Evolutionary conservation across 2,329 filamentous ascomycete genomes (phyloP), one percentile per base, ranked within the genome.

Genomic region (Neoscytalidium dimidiatum): DNA sequence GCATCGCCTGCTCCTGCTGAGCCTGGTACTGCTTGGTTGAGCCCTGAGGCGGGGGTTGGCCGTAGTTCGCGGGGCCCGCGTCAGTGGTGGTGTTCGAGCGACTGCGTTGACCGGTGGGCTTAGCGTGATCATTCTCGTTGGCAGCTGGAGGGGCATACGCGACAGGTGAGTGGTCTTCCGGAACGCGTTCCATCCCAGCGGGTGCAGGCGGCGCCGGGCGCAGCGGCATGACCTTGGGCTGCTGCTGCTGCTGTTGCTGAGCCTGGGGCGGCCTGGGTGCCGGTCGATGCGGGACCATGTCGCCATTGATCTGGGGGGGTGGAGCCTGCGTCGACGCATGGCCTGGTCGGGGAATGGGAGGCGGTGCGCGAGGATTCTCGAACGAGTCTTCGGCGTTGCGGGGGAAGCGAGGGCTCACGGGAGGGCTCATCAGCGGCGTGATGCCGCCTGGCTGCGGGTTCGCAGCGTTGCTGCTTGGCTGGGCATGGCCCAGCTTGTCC

Each of bases 401-500:
- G 63, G 93, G 94, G 81, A 96, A 96, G 75, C 92, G 88, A 67
- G 92, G 92, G 79, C 92, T 95, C 69, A 88, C 86, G 62, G 92
- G 91, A 69, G 93, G 92, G 73, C 92, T 94, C 71, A 90, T 85
- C 74, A 91, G 82, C 69, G 78, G 76, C 72, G 84, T 80, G 72
- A 73, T 81, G 33, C 46, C 62, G 56, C 53, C 48, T 19, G 33
- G 29, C 4, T 26, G 23, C 49, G 26, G 71, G 67, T 26, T 71
- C 67, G 48, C 67, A 62, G 43, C 66, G 51, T 48, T 44, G 67
- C 75, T 73, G 69, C 77, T 69, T 9, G 89, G 84, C 72, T 90
- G 88, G 62, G 91, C 92, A 80, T 97, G 89, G 72, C 96, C 92
- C 77, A 99, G 97, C 78, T 99, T 99, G 78, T 98, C 94, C 83